Evolutionary conservation across 2,329 filamentous ascomycete genomes (phyloP), one percentile per base, ranked within the genome.

Genomic region (Delphinella strobiligena): DNA sequence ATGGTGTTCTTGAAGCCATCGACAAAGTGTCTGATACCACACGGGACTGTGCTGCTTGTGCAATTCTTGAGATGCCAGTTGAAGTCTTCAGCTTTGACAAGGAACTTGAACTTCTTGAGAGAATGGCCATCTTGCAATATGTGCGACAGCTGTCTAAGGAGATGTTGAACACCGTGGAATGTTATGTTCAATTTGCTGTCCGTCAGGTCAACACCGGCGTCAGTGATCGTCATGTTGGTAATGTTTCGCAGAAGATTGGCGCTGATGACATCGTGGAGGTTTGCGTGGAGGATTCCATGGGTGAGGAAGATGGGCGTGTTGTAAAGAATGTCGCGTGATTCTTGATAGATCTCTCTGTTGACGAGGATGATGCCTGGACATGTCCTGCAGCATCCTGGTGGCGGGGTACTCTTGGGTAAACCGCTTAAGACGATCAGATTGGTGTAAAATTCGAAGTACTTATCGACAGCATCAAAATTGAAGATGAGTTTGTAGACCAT

Each of bases 351-450:
- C 34, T 60, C 56, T 19, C 48, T 50, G 43, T 54, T 59, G 46
- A 60, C 37, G 7, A 60, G 49, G 22, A 62, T 48, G 31, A 62
- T 48, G 5, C 47, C 47, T 1, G 54, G 58, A 2, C 52, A 53
- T 14, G 30, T 40, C 27, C 44, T 38, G 11, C 36, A 32, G 34
- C 45, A 46, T 2, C 38, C 36, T 3, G 46, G 46, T 15, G 39
- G 19, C 7, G 27, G 18, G 32, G 16, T 15, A 16, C 3, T 37
- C 14, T 36, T 34, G n/a, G 41, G 12, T n/a, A 33, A 16, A 11
- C 18, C 22, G 29, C 45, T 46, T 19, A 45, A 31, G 12, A 29
- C 24, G 2, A 35, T 31, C 3, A 37, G 36, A 27, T 49, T 42
- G 43, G 53, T 49, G 38, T 49, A 51, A 31, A 36, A 18, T 4